A percentile compares a stretch with the other conserved stretches of the same genome.
phyloP scores from a whole-genome alignment of 495 filamentous ascomycete species.

The Penicillium pancosmium region DNA sequence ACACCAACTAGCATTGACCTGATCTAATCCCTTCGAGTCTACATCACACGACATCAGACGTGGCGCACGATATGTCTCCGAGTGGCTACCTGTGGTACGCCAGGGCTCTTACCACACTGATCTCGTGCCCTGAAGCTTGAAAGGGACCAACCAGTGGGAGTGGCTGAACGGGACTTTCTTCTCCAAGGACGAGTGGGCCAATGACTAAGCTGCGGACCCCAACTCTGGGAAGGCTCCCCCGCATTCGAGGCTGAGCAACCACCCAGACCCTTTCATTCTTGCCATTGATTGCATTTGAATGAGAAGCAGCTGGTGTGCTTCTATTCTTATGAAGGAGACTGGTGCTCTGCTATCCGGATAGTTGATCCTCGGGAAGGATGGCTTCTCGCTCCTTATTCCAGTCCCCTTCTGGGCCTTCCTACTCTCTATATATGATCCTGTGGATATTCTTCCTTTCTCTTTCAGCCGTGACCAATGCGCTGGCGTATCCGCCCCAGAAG shows the following conservation, averaged over 20 bases:
- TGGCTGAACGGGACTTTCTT: not conserved
- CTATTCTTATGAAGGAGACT: conserved; percentile 27
- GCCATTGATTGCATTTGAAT: not conserved
- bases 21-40: conserved; percentile 8
- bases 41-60: conserved; percentile 21
- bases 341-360: conserved; percentile 13
- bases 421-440: conserved; percentile 23
- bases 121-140: not conserved
- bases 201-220: conserved; percentile 5
- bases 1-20: not conserved
- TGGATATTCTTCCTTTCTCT: conserved; percentile 28
- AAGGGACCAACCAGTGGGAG: not conserved
- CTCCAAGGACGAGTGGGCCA: not conserved
- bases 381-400: conserved; percentile 10
- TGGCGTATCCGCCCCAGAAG: conserved; percentile 34
- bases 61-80: conserved; percentile 10
- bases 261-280: not conserved
- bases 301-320: conserved; percentile 4
- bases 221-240: conserved; percentile 3
- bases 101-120: not conserved
- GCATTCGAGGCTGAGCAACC: conserved; percentile 2
- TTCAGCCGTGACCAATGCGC: conserved; percentile 29
- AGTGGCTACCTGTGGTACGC: not conserved
- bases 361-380: conserved; percentile 21
- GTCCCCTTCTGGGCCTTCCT: conserved; percentile 17